Conservation (phyloP, 129 eudicot genomes). For the Heracleum sosnowskyi region DNA sequence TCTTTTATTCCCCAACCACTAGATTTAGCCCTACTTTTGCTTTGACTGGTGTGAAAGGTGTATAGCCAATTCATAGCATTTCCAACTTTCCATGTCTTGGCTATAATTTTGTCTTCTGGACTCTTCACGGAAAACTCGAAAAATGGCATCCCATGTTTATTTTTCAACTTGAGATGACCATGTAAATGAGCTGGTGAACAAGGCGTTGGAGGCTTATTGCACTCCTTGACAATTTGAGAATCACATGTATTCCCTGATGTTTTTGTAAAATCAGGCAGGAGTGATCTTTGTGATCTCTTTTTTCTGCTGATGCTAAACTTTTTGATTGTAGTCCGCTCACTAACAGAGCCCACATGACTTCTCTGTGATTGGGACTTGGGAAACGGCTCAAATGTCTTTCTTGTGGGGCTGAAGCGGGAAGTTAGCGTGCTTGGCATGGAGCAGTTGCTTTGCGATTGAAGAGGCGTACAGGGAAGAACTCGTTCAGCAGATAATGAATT, state of each 20-base stretch:
- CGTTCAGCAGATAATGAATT: constrained; percentile 55
- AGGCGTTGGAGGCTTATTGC: constrained; percentile 13
- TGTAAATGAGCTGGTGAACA: constrained; percentile 58
- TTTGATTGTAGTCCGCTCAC: constrained; percentile 8
- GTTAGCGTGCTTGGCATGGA: constrained; percentile 41
- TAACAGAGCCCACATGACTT: constrained; percentile 34
- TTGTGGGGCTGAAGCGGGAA: constrained; percentile 46
- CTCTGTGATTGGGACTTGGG: constrained; percentile 56
- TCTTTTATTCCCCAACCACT: constrained; percentile 52
- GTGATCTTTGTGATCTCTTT: constrained; percentile 25
- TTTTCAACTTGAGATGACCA: constrained; percentile 54
- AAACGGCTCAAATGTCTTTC: constrained; percentile 59
- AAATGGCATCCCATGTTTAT: constrained; percentile 50
- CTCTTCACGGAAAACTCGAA: constrained; percentile 58
- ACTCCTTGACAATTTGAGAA: constrained; percentile 20
- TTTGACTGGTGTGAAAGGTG: constrained; percentile 54
- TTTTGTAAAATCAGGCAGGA: constrained; percentile 35
- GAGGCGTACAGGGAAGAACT: constrained; percentile 50
- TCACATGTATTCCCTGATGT: not conserved
- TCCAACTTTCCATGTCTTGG: constrained; percentile 62
- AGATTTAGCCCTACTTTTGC: constrained; percentile 44
- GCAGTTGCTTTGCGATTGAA: constrained; percentile 39
- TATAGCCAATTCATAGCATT: constrained; percentile 64
- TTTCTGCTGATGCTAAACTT: constrained; percentile 14
- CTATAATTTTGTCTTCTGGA: constrained; percentile 51